Conservation (phyloP, 768 basidiomycete genomes). For the Calvatia gigantea region DNA sequence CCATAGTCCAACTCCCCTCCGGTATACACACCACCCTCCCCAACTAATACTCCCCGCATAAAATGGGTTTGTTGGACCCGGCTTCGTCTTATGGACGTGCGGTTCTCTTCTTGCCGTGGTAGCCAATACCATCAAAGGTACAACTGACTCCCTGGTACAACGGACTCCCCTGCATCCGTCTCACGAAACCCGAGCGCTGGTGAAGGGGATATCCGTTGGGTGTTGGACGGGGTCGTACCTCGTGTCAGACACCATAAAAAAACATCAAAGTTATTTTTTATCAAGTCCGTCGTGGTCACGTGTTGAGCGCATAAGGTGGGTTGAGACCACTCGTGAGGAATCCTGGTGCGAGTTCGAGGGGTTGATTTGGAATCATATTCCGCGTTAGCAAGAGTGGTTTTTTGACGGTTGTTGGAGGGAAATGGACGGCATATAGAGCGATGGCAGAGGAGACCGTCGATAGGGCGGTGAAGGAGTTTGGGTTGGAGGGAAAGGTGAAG, state of each 20-base stretch:
- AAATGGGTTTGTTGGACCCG: constrained; percentile 94
- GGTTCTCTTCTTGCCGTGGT: constrained; percentile 99
- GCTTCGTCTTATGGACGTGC: constrained; percentile 95
- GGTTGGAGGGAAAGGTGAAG: constrained; percentile 49
- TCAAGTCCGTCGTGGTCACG: constrained; percentile 91
- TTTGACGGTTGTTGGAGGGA: constrained; percentile 88
- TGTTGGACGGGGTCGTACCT: constrained; percentile 93
- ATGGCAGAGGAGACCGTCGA: constrained; percentile 98
- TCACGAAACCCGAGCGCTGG: constrained; percentile 71
- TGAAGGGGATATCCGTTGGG: constrained; percentile 97
- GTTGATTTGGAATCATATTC: constrained; percentile 91
- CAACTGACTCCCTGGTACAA: no score
- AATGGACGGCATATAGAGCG: constrained; percentile 97
- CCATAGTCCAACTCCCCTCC: constrained; percentile 89
- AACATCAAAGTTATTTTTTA: no score
- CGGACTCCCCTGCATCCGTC: constrained; percentile 70
- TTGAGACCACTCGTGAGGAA: constrained; percentile 87
- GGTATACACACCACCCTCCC: constrained; percentile 97
- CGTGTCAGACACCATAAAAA: constrained; percentile 86
- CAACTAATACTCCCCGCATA: constrained; percentile 92
- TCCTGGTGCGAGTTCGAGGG: constrained; percentile 62
- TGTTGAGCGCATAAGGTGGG: constrained; percentile 93
- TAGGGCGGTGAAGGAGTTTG: constrained; percentile 76
- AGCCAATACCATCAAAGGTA: constrained; percentile 98
- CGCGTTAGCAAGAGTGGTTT: constrained; percentile 71